These are phyloP conservation scores for Lodderomyces jiufengensis DNA, from an alignment of 1,139 yeast genomes.

Conservation along the genomic window DNA sequence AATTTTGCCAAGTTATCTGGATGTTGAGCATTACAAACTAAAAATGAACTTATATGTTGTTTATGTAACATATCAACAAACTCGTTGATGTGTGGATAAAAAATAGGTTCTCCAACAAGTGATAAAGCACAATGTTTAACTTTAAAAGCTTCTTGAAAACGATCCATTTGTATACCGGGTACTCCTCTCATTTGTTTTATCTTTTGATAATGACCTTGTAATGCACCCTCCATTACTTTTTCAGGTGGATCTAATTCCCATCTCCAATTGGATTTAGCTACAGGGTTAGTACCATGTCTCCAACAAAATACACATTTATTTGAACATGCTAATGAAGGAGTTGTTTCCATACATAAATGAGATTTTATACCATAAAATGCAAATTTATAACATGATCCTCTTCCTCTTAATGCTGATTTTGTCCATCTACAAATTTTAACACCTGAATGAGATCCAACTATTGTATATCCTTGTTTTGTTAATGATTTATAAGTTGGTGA, in stretches of 20 bases:
- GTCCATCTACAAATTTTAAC: constrained; percentile 97
- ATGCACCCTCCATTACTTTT: constrained; percentile 76
- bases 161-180: constrained; percentile 86
- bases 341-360: constrained; percentile 93
- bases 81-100: constrained; percentile 86
- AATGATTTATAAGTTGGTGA: constrained; percentile 87
- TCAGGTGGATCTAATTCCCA: constrained; percentile 95
- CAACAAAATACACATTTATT: constrained; percentile 96
- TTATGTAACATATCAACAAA: constrained; percentile 78
- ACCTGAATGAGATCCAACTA: constrained; percentile 93
- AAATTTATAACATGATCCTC: constrained; percentile 91
- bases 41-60: constrained; percentile 74
- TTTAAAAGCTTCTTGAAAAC: constrained; percentile 86
- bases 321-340: constrained; percentile 91
- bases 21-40: constrained; percentile 95
- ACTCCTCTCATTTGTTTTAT: constrained; percentile 94
- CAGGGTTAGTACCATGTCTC: constrained; percentile 98
- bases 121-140: constrained; percentile 91
- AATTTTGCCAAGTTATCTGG: constrained; percentile 74
- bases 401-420: constrained; percentile 85
- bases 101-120: constrained; percentile 90
- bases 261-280: constrained; percentile 87
- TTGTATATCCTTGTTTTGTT: constrained; percentile 89
- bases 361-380: constrained; percentile 89
- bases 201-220: constrained; percentile 84